These are phyloP conservation scores for Coniferiporia sulphurascens DNA, from an alignment of 1,284 basidiomycete genomes.

Conservation along the genomic window DNA sequence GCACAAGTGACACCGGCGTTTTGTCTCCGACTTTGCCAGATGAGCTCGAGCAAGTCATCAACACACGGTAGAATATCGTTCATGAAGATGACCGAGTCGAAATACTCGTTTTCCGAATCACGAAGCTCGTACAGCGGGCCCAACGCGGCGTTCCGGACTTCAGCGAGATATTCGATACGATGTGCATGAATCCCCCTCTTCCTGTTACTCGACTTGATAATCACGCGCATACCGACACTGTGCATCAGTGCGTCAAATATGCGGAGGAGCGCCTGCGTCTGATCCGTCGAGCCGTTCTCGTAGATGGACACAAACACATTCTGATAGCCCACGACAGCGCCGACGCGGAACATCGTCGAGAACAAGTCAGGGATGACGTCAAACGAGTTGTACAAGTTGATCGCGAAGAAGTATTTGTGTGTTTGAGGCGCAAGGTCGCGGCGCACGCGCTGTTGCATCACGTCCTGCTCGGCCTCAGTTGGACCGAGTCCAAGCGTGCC, in stretches of 20 bases:
- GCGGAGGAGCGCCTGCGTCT: slow-evolving; percentile 89
- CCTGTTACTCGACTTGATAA: slow-evolving; percentile 86
- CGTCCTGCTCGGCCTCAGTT: slow-evolving; percentile 37
- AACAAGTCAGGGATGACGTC: slow-evolving; percentile 95
- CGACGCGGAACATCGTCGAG: slow-evolving; percentile 89
- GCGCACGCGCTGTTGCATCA: slow-evolving; percentile 30
- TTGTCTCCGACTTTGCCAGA: slow-evolving; percentile 87
- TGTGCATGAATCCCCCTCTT: slow-evolving; percentile 95
- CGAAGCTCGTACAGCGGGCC: slow-evolving; percentile 89
- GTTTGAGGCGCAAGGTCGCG: slow-evolving; percentile 47
- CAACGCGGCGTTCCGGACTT: slow-evolving; percentile 93
- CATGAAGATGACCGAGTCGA: slow-evolving; percentile 96
- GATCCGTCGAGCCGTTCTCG: slow-evolving; percentile 95
- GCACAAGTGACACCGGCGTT: slow-evolving; percentile 97
- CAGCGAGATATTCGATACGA: slow-evolving; percentile 96
- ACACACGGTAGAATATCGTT: slow-evolving; percentile 96
- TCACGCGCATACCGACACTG: slow-evolving; percentile 84
- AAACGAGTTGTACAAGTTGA: slow-evolving; percentile 98
- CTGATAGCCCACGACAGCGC: slow-evolving; percentile 87
- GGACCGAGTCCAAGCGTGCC: slow-evolving; percentile 44
- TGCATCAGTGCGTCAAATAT: slow-evolving; percentile 90
- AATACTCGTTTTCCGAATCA: slow-evolving; percentile 85
- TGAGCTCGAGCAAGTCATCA: slow-evolving; percentile 92
- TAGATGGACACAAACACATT: slow-evolving; percentile 97
- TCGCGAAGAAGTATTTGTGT: slow-evolving; percentile 98